Percentiles rank a stretch among this genome's conserved stretches.
These are phyloP conservation scores for Globisporangium barbulae DNA, from an alignment of 352 stramenopile genomes.

Conservation along the genomic window DNA sequence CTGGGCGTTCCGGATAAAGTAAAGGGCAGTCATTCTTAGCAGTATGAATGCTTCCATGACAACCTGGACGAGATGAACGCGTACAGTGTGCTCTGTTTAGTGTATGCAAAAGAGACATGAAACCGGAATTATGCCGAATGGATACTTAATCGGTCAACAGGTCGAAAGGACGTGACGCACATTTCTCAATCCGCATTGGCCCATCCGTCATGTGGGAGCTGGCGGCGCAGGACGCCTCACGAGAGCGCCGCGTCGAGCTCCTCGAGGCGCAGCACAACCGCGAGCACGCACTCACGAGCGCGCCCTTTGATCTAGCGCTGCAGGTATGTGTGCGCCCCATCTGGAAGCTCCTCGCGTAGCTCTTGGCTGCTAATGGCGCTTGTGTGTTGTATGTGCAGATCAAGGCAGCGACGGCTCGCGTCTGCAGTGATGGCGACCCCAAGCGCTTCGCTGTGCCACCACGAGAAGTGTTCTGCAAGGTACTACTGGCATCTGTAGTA, in stretches of 20 bases:
- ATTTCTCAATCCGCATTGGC: background rate
- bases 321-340: background rate
- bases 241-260: background rate
- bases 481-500: conserved; percentile 3
- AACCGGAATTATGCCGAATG: too few species aligned
- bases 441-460: conserved; percentile 26
- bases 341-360: background rate
- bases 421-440: background rate
- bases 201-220: conserved; percentile 8
- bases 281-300: background rate
- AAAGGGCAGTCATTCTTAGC: too few species aligned
- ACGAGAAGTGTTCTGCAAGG: conserved; percentile 33
- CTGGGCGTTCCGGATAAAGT: too few species aligned
- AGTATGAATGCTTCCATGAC: too few species aligned
- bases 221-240: conserved; percentile 4
- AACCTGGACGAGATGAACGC: too few species aligned
- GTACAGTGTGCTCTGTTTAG: too few species aligned
- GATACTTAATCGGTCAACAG: too few species aligned
- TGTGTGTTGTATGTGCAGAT: conserved; percentile 1
- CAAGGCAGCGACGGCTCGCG: background rate
- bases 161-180: background rate
- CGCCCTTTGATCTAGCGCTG: background rate
- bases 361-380: background rate
- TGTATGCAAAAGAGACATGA: too few species aligned
- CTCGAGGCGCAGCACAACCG: conserved; percentile 2